Evolutionary conservation across 352 stramenopile genomes (phyloP).

Genomic region (Aphanomyces invadans): DNA sequence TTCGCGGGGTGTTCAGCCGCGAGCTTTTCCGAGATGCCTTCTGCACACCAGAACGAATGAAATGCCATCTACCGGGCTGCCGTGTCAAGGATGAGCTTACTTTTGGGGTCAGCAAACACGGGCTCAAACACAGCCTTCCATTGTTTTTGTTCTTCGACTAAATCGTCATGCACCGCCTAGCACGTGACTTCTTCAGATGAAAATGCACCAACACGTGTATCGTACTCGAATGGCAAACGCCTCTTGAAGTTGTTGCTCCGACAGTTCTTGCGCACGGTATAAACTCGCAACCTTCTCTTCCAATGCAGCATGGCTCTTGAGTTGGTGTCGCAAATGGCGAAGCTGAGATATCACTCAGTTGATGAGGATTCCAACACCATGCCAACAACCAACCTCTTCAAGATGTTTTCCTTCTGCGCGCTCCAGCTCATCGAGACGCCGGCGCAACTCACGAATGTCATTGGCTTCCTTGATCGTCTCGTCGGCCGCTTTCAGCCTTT

Average conservation of each 20-base stretch:
- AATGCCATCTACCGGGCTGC: no score
- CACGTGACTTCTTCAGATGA: no score
- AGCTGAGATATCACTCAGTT: background rate
- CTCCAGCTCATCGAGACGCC: slow-evolving; percentile 54
- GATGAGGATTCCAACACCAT: background rate
- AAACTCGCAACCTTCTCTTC: background rate
- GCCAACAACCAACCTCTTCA: slow-evolving; percentile 38
- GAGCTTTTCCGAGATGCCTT: slow-evolving; percentile 36
- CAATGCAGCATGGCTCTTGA: slow-evolving; percentile 4
- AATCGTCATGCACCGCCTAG: background rate
- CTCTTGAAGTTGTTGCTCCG: background rate
- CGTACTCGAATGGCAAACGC: background rate
- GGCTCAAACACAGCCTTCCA: slow-evolving; percentile 7
- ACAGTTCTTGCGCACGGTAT: background rate
- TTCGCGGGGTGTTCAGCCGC: slow-evolving; percentile 37
- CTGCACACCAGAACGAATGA: background rate
- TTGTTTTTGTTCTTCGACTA: background rate
- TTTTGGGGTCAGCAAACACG: slow-evolving; percentile 29
- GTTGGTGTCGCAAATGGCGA: background rate
- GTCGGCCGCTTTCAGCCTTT: slow-evolving; percentile 41
- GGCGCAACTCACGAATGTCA: slow-evolving; percentile 47
- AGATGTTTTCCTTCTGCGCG: slow-evolving; percentile 56
- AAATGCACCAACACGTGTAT: background rate
- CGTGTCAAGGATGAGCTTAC: slow-evolving; percentile 22
- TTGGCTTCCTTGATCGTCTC: slow-evolving; percentile 45